Percentiles rank a stretch among this genome's conserved stretches.
Conservation (phyloP, 495 filamentous ascomycete species). For the Thermothielavioides terrestris region DNA sequence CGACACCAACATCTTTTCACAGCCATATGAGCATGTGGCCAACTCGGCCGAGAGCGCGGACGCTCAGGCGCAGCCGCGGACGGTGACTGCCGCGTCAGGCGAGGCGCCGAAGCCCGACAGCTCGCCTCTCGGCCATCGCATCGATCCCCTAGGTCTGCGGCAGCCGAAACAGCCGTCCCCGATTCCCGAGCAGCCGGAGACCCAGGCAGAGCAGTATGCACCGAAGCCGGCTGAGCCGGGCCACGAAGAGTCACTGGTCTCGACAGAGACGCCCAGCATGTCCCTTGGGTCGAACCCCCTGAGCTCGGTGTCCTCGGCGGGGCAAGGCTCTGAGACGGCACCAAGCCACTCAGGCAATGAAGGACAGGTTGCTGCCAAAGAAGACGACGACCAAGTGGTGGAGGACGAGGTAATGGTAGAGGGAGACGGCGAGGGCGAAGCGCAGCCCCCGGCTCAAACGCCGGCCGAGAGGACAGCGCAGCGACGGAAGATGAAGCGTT, state of each 20-base stretch:
- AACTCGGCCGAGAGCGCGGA: slow-evolving; percentile 34
- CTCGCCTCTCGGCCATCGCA: slow-evolving; percentile 33
- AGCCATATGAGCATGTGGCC: slow-evolving; percentile 41
- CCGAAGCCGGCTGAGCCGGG: slow-evolving; percentile 31
- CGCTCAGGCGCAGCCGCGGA: slow-evolving; percentile 34
- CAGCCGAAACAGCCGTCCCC: slow-evolving; percentile 34
- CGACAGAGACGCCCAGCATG: slow-evolving; percentile 33
- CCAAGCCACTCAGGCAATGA: slow-evolving; percentile 32
- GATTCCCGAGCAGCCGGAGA: slow-evolving; percentile 33
- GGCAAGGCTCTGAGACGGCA: slow-evolving; percentile 26
- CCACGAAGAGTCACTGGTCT: slow-evolving; percentile 38
- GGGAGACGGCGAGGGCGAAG: slow-evolving; percentile 36
- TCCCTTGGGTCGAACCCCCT: slow-evolving; percentile 35
- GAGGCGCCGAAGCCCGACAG: slow-evolving; percentile 26
- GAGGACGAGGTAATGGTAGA: slow-evolving; percentile 44
- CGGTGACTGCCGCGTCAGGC: slow-evolving; percentile 30
- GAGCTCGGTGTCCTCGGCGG: slow-evolving; percentile 34
- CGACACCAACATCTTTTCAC: slow-evolving; percentile 41
- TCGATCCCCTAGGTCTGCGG: slow-evolving; percentile 40
- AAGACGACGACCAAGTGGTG: slow-evolving; percentile 47
- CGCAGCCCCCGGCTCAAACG: slow-evolving; percentile 47
- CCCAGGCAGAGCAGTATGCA: slow-evolving; percentile 29
- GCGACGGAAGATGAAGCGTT: slow-evolving; percentile 91
- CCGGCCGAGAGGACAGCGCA: slow-evolving; percentile 66
- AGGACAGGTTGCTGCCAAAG: slow-evolving; percentile 38